Base-by-base conservation (phyloP, 345 rosid genomes). In the Citrus maxima region DNA sequence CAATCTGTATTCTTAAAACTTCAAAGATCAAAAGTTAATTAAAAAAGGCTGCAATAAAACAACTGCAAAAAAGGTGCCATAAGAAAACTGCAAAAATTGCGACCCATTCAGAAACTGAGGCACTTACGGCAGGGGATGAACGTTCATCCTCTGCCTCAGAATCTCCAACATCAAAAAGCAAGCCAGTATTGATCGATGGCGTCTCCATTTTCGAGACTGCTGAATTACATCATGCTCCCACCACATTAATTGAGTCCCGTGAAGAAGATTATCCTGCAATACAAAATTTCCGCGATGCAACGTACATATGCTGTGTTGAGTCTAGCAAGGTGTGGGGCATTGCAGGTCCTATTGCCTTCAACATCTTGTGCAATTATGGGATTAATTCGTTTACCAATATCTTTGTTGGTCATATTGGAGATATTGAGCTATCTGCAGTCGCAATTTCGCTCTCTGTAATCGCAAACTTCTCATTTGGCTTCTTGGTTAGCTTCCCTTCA, bases 281-380 rank as follows among this genome's bases (percentile, higher is more conserved):
- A 12, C 61, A 75, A 49, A 82, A 67, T 74, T 81, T 88, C 21
- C 69, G 66, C 19, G 96, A 92, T 61, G 97, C 86, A 0, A 89
- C 86, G 59, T 32, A 78, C 37, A 83, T 94, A 12, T 89, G 85
- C 63, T 55, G 73, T 18, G 46, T 85, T 35, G 99, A 96, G 79
- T 80, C 97, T 0, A 69, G 82, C 0, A 96, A 88, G 84, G 79
- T 96, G 13, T 96, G 99, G 99, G 79, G 72, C 10, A 96, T 96
- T 34, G 97, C 97, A 40, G 90, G 90, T 21, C 99, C 99, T 0
- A 95, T 95, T 60, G 97, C 97, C 3, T 96, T 96, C 86, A 96
- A 92, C 69, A 90, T 94, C 72, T 83, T 93, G 62, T 94, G 99
- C 75, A 92, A 91, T 75, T 96, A 96, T 72, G 99, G 97, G 14